A percentile compares a stretch with the other conserved stretches of the same genome.
These are phyloP conservation scores for Diplogelasinospora grovesii DNA, from an alignment of 495 filamentous ascomycete genomes.

Conservation along the genomic window DNA sequence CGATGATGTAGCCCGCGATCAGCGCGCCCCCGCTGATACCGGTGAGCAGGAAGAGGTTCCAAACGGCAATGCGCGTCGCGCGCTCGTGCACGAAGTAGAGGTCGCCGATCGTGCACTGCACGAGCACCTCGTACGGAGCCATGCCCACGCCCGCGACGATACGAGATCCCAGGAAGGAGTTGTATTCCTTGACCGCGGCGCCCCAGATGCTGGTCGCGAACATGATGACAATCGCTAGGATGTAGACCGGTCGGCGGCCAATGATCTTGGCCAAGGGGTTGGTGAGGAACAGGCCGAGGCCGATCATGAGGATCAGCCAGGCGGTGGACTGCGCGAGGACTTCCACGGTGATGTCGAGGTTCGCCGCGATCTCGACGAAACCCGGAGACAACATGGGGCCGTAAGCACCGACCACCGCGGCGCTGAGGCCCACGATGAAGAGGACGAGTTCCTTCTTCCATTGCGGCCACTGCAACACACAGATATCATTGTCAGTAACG, in stretches of 20 bases:
- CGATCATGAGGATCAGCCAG: conserved; percentile 30
- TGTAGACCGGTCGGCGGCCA: conserved; percentile 58
- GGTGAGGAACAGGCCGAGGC: conserved; percentile 44
- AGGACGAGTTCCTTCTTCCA: conserved; percentile 47
- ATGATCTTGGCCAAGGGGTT: conserved; percentile 59
- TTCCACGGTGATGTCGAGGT: conserved; percentile 29
- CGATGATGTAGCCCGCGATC: conserved; percentile 47
- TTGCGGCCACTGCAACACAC: conserved; percentile 17
- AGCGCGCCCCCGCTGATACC: conserved; percentile 45
- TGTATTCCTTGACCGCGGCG: conserved; percentile 47
- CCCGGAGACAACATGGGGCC: conserved; percentile 50
- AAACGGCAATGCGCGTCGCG: conserved; percentile 57
- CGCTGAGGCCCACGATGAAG: conserved; percentile 46
- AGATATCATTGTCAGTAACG: neutral
- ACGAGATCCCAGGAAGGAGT: conserved; percentile 47
- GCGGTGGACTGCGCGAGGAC: conserved; percentile 30
- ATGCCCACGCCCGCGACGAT: conserved; percentile 48
- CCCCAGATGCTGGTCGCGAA: conserved; percentile 56
- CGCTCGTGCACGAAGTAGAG: conserved; percentile 61
- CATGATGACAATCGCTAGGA: conserved; percentile 50
- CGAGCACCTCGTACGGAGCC: conserved; percentile 52
- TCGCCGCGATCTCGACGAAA: conserved; percentile 32
- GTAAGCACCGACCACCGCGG: conserved; percentile 49
- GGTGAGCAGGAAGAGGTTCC: conserved; percentile 55
- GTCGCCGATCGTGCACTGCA: conserved; percentile 50